phyloP scores from a whole-genome alignment of 495 filamentous ascomycete genomes.

The Xylaria castorea region DNA sequence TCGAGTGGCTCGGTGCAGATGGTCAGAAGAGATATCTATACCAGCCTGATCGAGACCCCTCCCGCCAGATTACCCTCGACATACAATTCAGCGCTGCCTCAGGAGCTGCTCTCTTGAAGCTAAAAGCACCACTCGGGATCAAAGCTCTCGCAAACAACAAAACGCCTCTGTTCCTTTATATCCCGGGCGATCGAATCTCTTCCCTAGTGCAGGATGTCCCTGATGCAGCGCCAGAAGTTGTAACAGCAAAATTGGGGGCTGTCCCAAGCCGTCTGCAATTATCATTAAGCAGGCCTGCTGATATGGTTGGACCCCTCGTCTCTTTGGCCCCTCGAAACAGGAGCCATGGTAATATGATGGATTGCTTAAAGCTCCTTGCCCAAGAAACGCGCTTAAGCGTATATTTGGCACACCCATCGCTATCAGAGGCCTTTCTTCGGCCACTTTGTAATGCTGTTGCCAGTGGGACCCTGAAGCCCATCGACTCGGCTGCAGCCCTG shows the following conservation, averaged over 20 bases:
- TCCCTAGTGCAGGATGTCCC: conserved; percentile 7
- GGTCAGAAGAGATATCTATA: conserved; percentile 8
- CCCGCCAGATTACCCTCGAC: conserved; percentile 12
- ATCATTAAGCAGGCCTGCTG: conserved; percentile 15
- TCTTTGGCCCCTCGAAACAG: conserved; percentile 10
- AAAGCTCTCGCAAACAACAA: conserved; percentile 5
- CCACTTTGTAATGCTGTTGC: conserved; percentile 10
- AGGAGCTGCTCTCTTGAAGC: conserved; percentile 3
- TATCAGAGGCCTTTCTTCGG: conserved; percentile 5
- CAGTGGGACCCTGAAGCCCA: not conserved
- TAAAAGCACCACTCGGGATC: conserved; percentile 15
- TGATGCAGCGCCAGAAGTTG: conserved; percentile 9
- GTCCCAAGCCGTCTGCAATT: conserved; percentile 16
- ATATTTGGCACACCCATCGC: conserved; percentile 6
- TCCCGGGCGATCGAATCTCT: conserved; percentile 13
- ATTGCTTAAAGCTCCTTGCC: conserved; percentile 15
- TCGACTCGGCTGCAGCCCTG: conserved; percentile 3
- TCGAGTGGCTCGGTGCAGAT: conserved; percentile 11
- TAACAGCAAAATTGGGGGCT: conserved; percentile 6
- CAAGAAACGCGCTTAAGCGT: conserved; percentile 13
- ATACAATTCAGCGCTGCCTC: conserved; percentile 8
- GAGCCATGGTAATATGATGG: conserved; percentile 6
- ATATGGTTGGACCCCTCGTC: conserved; percentile 12
- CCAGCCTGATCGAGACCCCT: conserved; percentile 10
- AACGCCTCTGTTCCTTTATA: conserved; percentile 6